Percentiles rank a stretch among this genome's conserved stretches.
Conservation (phyloP, 805 yeast species). For the Nakazawaea populi region DNA sequence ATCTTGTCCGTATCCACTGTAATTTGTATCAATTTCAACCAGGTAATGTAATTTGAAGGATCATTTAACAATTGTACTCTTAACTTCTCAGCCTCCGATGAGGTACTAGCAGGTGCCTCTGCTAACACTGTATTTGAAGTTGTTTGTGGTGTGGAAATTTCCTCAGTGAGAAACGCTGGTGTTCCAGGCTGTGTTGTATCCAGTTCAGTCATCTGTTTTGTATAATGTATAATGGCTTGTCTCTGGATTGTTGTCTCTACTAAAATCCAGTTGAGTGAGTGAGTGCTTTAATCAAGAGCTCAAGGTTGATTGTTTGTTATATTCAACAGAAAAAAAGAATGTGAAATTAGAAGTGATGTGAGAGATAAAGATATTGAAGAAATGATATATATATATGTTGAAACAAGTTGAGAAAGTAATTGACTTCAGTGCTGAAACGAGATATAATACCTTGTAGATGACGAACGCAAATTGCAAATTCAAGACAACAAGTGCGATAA, state of each 20-base stretch:
- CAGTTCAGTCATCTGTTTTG: constrained; percentile 2
- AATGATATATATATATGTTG: background rate
- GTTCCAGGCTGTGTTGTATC: constrained; percentile 14
- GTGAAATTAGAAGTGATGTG: background rate
- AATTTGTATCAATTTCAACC: constrained; percentile 52
- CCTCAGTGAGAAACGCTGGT: constrained; percentile 11
- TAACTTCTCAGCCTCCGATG: constrained; percentile 35
- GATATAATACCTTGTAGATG: no score
- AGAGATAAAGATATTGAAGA: background rate
- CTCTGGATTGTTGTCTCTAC: background rate
- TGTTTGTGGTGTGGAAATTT: constrained; percentile 5
- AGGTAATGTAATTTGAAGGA: constrained; percentile 47
- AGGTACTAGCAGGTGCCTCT: background rate
- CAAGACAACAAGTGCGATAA: no score
- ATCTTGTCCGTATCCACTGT: constrained; percentile 33
- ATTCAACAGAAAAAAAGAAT: background rate
- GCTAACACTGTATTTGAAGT: constrained; percentile 3
- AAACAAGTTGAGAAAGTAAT: background rate
- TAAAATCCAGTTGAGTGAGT: no score
- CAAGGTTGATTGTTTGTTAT: no score
- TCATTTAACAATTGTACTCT: constrained; percentile 47
- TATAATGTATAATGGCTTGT: background rate
- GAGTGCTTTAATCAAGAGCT: no score
- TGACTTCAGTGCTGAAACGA: no score
- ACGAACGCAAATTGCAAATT: no score